phyloP scores from a whole-genome alignment of 2,329 filamentous ascomycete species.

The Trichothecium sympodiale region DNA sequence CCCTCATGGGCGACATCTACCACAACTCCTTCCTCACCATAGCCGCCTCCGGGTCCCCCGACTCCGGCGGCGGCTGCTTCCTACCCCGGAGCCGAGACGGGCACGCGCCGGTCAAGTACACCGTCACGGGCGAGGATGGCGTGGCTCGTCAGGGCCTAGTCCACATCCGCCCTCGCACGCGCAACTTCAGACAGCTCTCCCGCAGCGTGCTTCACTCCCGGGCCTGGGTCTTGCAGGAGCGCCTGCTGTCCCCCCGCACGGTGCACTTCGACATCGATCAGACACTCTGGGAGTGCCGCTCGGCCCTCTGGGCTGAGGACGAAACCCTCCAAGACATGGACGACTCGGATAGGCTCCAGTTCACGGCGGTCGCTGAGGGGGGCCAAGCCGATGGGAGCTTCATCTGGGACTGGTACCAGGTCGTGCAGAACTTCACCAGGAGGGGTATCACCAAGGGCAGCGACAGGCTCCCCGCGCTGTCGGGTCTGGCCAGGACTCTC shows the following conservation, averaged over 20 bases:
- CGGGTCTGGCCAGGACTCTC: too few species aligned
- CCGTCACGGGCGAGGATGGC: too few species aligned
- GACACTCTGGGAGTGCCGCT: slow-evolving; percentile 6
- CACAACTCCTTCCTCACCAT: slow-evolving; percentile 12
- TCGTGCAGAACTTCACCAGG: not conserved
- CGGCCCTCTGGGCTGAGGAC: not conserved
- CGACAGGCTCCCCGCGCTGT: not conserved
- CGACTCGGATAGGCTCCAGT: not conserved
- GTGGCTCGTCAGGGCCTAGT: too few species aligned
- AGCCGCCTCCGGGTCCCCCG: slow-evolving; percentile 11
- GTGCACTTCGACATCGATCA: slow-evolving; percentile 4
- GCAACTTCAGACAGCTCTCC: not conserved
- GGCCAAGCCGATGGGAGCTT: not conserved
- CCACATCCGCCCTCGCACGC: too few species aligned
- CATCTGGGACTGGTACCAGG: not conserved
- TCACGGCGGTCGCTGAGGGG: not conserved
- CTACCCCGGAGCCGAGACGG: too few species aligned
- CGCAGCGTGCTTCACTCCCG: slow-evolving; percentile 1
- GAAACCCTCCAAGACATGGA: not conserved
- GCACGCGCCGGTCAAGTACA: too few species aligned
- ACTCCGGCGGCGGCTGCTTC: slow-evolving; percentile 11
- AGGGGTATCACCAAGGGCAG: not conserved
- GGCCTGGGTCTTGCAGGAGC: slow-evolving; percentile 5
- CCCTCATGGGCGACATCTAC: slow-evolving; percentile 16
- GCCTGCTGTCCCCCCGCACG: not conserved